Percentiles rank a stretch among this genome's conserved stretches.
phyloP scores from a whole-genome alignment of 1,284 basidiomycete species.

The Gymnopus androsaceus region DNA sequence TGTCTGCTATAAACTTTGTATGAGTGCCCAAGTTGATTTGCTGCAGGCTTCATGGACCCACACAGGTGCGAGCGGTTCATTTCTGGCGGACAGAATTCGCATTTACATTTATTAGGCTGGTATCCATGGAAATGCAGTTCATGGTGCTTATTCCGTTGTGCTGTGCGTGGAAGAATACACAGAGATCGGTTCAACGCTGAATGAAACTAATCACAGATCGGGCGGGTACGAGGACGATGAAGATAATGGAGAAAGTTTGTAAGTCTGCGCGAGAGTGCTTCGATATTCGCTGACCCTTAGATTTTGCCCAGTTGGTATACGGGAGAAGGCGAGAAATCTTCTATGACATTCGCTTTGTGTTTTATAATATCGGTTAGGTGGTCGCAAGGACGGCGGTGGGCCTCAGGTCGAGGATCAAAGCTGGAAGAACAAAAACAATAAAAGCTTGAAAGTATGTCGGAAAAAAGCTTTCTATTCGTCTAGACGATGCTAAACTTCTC shows the following conservation, averaged over 20 bases:
- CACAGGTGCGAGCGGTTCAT: background rate
- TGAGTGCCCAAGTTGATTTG: background rate
- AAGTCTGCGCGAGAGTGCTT: slow-evolving; percentile 5
- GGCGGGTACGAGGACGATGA: slow-evolving; percentile 33
- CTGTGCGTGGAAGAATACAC: slow-evolving; percentile 15
- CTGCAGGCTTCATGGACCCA: slow-evolving; percentile 1
- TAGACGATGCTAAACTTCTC: background rate
- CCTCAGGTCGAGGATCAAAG: slow-evolving; percentile 27
- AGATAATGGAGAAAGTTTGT: slow-evolving; percentile 30
- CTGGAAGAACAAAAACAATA: slow-evolving; percentile 28
- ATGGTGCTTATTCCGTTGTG: slow-evolving; percentile 32
- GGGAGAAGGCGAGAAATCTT: slow-evolving; percentile 18
- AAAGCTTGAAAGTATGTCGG: slow-evolving; percentile 24
- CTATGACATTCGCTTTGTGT: background rate
- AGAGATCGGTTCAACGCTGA: background rate
- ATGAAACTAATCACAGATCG: slow-evolving; percentile 20
- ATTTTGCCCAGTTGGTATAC: slow-evolving; percentile 7
- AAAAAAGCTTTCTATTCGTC: slow-evolving; percentile 23
- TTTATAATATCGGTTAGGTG: background rate
- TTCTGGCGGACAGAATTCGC: background rate
- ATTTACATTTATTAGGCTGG: slow-evolving; percentile 20
- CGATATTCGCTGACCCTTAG: background rate
- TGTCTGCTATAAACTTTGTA: background rate
- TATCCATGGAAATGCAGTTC: slow-evolving; percentile 26
- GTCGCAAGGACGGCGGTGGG: slow-evolving; percentile 7